Percentiles rank a stretch among this genome's conserved stretches.
Evolutionary conservation across 331 rosid genomes (phyloP).

Genomic region (Phaseolus coccineus): DNA sequence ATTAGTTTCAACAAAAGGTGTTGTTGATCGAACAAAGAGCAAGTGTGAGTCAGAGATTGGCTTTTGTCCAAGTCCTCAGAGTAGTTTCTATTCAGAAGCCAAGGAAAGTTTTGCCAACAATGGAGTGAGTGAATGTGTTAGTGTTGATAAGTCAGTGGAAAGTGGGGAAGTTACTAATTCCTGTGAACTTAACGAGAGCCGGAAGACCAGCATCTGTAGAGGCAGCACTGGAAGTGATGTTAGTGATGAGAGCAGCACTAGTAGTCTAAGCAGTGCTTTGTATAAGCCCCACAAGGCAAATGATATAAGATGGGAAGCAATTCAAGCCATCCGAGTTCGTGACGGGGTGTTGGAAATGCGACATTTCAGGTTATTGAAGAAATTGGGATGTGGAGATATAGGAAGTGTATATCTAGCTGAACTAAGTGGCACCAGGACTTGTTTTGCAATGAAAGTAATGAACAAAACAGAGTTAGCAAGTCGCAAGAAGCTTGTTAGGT

Average conservation of each 20-base stretch:
- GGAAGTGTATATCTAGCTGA: slow-evolving; percentile 92
- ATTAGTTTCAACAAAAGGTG: slow-evolving; percentile 51
- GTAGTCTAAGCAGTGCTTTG: slow-evolving; percentile 76
- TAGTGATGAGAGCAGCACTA: slow-evolving; percentile 89
- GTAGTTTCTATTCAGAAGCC: slow-evolving; percentile 84
- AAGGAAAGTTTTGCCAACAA: slow-evolving; percentile 82
- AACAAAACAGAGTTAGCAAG: slow-evolving; percentile 76
- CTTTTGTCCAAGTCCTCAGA: slow-evolving; percentile 72
- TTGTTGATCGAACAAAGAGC: slow-evolving; percentile 48
- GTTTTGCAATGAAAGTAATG: slow-evolving; percentile 97
- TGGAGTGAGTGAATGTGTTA: slow-evolving; percentile 75
- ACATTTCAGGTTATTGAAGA: slow-evolving; percentile 78
- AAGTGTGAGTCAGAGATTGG: slow-evolving; percentile 51
- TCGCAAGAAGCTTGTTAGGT: slow-evolving; percentile 89
- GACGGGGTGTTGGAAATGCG: slow-evolving; percentile 75
- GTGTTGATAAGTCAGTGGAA: slow-evolving; percentile 74
- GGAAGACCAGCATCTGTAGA: slow-evolving; percentile 85
- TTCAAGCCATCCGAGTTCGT: slow-evolving; percentile 76
- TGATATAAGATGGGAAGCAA: slow-evolving; percentile 94
- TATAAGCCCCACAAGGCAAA: slow-evolving; percentile 89
- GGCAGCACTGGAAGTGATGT: slow-evolving; percentile 91
- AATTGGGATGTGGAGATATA: slow-evolving; percentile 93
- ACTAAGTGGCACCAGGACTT: slow-evolving; percentile 76
- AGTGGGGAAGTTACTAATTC: slow-evolving; percentile 67
- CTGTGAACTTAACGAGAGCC: slow-evolving; percentile 69